Conservation (phyloP, 331 rosid genomes). For the Quercus phellos region DNA sequence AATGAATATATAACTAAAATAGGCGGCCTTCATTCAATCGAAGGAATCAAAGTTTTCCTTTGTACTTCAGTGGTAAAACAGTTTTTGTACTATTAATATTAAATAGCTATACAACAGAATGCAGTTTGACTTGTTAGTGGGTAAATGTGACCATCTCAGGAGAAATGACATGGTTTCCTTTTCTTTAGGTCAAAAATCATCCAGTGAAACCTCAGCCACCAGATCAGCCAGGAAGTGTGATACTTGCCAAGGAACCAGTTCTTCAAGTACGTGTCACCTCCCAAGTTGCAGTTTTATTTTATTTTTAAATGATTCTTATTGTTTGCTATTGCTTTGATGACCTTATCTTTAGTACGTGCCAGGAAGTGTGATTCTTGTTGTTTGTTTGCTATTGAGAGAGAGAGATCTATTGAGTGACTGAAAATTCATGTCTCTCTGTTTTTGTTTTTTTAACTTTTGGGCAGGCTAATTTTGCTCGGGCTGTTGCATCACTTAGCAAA, state of each 20-base stretch:
- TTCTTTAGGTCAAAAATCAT: constrained; percentile 72
- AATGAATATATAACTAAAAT: no score
- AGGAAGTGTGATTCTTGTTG: background rate
- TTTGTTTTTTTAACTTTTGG: background rate
- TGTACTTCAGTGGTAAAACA: no score
- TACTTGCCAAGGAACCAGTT: constrained; percentile 91
- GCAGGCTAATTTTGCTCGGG: constrained; percentile 88
- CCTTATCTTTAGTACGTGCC: background rate
- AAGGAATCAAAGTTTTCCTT: no score
- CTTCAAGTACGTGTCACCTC: constrained; percentile 59
- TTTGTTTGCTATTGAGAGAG: background rate
- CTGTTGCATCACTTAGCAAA: constrained; percentile 85
- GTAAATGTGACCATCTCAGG: background rate
- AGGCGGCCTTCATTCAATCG: no score
- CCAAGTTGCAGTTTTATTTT: background rate
- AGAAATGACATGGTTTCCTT: background rate
- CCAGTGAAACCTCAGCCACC: constrained; percentile 88
- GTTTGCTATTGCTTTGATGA: background rate
- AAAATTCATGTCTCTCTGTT: background rate
- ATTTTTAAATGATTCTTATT: background rate
- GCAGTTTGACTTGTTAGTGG: background rate
- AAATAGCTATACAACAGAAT: no score
- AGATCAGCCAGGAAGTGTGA: constrained; percentile 79
- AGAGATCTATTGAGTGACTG: background rate
- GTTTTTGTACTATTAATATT: no score